A percentile compares a stretch with the other conserved stretches of the same genome.
Evolutionary conservation across 805 yeast species (phyloP).

Genomic region (Candida manassasensis): DNA sequence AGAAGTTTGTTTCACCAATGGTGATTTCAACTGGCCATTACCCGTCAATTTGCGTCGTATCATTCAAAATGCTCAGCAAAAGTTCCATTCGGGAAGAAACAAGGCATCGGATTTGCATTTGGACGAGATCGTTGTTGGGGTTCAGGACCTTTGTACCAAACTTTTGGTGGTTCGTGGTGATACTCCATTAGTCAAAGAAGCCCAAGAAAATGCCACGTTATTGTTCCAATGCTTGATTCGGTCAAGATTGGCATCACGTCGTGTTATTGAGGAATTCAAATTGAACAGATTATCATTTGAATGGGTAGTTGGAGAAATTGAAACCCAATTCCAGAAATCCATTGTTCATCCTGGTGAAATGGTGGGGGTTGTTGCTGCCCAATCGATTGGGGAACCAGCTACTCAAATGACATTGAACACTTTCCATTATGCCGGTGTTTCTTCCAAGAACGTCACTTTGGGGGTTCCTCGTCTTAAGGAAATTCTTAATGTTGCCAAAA

Average conservation of each 20-base stretch:
- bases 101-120: conserved; percentile 88
- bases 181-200: conserved; percentile 67
- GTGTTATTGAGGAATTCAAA: conserved; percentile 88
- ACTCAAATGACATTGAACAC: conserved; percentile 97
- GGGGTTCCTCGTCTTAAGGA: conserved; percentile 98
- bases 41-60: conserved; percentile 97
- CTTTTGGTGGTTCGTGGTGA: conserved; percentile 80
- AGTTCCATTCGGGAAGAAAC: conserved; percentile 87
- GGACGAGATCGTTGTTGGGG: conserved; percentile 71
- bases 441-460: conserved; percentile 90
- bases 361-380: conserved; percentile 98
- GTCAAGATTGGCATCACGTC: conserved; percentile 84
- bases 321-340: conserved; percentile 86
- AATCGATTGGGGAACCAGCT: conserved; percentile 97
- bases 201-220: conserved; percentile 87
- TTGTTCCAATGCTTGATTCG: conserved; percentile 89
- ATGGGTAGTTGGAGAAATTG: conserved; percentile 94
- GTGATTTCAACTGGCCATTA: conserved; percentile 95
- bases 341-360: conserved; percentile 96
- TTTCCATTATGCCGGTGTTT: conserved; percentile 97
- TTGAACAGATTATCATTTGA: conserved; percentile 82
- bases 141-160: conserved; percentile 60
- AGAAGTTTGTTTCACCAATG: conserved; percentile 76
- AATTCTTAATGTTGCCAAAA: conserved; percentile 96
- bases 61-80: conserved; percentile 94